Percentiles rank a stretch among this genome's conserved stretches.
phyloP scores from a whole-genome alignment of 2,329 filamentous ascomycete species.

The Aphanocladium album region DNA sequence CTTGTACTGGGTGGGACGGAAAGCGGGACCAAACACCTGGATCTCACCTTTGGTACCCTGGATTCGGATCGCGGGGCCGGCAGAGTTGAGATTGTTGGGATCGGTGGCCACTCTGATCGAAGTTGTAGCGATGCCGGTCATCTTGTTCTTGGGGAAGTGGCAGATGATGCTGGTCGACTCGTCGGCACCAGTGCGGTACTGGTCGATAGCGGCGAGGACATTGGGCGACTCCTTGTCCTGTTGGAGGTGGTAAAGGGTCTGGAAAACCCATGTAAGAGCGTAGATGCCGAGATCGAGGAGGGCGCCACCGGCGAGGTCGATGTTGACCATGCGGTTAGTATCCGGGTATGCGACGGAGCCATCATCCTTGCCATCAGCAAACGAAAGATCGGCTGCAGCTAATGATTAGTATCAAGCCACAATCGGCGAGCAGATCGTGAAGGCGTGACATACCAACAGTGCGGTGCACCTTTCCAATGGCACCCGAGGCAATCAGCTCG shows the following conservation, averaged over 20 bases:
- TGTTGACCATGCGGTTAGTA: constrained; percentile 73
- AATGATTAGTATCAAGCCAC: constrained; percentile 11
- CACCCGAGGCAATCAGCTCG: constrained; percentile 53
- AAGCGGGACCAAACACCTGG: constrained; percentile 69
- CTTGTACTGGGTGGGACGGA: constrained; percentile 60
- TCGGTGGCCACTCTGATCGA: constrained; percentile 58
- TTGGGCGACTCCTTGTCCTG: constrained; percentile 64
- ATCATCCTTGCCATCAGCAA: constrained; percentile 54
- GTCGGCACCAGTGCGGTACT: constrained; percentile 70
- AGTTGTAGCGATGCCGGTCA: constrained; percentile 68
- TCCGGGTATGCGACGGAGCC: constrained; percentile 52
- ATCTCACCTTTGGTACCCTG: constrained; percentile 79
- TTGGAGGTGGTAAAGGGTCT: constrained; percentile 79
- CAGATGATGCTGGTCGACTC: constrained; percentile 74
- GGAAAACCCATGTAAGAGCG: constrained; percentile 84
- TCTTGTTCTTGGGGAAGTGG: constrained; percentile 63
- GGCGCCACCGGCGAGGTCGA: constrained; percentile 74
- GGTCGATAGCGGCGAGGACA: constrained; percentile 64
- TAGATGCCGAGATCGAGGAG: constrained; percentile 86
- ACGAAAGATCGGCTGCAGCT: constrained; percentile 51
- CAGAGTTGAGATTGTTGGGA: constrained; percentile 54
- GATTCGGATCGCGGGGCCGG: constrained; percentile 67
- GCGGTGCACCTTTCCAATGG: constrained; percentile 57
- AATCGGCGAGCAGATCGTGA: neutral
- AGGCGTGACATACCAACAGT: constrained; percentile 40